Evolutionary conservation across 2,329 filamentous ascomycete genomes (phyloP), one percentile per base, ranked within the genome.

Genomic region (Colletotrichum viniferum): DNA sequence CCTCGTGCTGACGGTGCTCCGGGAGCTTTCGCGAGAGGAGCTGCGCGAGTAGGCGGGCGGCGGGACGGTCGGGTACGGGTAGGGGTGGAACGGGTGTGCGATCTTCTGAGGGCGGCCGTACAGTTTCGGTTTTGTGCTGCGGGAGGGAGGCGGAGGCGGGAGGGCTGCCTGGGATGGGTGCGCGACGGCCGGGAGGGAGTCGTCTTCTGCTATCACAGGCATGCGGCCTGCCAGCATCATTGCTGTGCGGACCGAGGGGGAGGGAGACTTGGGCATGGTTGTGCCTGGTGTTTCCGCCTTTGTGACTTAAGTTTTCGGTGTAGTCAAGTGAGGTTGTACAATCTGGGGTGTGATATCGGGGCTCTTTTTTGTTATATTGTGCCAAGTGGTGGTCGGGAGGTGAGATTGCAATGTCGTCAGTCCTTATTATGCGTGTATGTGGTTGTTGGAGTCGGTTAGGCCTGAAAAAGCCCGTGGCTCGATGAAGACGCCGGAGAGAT

Each of bases 181-280:
- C n/a, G 48, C 32, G n/a, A 32, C 18, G 34, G 60, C 24, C 4
- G 71, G 36, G 30, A 71, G 21, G 7, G 71, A 55, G 55, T 83
- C 82, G 76, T 85, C 81, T 79, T 87, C 85, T 34, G 80, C 80
- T 70, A 86, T 84, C 69, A 84, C 80, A 24, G 85, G 84, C 80
- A 87, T 81, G 48, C 80, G 79, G 38, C 81, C 80, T 64, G 82
- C 78, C 76, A 77, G 78, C 65, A 76, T 73, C 63, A 81, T 77
- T 58, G 80, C 79, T 62, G 79, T 77, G 65, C 81, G 77, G 75
- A 74, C 77, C 30, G 72, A 58, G 76, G 77, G 43, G 56, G 70
- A 58, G 74, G 70, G 32, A 64, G 73, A 34, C 69, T 78, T 77
- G 75, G 77, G 77, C 71, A 78, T 77, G 16, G 14, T 69, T 38